Conservation (phyloP, 2,329 filamentous ascomycete genomes). For the Colletotrichum gloeosporioides region DNA sequence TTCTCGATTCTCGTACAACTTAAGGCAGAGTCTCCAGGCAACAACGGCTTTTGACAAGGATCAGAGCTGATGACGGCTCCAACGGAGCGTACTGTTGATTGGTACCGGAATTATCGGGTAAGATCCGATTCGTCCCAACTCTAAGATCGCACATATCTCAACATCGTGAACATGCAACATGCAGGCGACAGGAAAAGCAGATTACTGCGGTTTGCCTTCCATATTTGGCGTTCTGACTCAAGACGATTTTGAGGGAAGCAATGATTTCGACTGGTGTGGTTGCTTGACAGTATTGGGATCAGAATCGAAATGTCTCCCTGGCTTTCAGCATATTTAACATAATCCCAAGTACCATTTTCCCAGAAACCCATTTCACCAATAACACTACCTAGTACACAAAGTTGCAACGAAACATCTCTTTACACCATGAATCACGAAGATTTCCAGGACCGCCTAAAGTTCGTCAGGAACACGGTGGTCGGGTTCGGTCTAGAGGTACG, state of each 20-base stretch:
- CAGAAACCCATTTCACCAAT: not conserved
- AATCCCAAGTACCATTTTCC: not conserved
- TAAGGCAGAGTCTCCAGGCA: not conserved
- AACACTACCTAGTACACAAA: not conserved
- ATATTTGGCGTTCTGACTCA: not conserved
- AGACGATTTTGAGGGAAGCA: rapidly evolving
- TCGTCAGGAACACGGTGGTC: not conserved
- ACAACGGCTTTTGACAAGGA: not conserved
- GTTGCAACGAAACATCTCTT: not conserved
- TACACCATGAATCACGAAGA: not conserved
- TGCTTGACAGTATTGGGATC: not conserved
- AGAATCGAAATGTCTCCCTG: not conserved
- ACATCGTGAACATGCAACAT: not conserved
- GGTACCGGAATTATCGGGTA: not conserved
- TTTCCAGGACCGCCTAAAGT: not conserved
- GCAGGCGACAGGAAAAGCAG: not conserved
- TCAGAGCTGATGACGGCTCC: not conserved
- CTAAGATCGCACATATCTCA: not conserved
- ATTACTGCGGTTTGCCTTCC: not conserved
- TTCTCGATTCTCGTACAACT: no score
- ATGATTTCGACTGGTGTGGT: not conserved
- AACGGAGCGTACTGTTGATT: not conserved
- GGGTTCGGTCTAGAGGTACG: not conserved
- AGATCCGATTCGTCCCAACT: not conserved
- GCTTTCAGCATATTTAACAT: not conserved